These are phyloP conservation scores for Capsella bursapastoris DNA, from an alignment of 345 rosid genomes.

Conservation along the genomic window DNA sequence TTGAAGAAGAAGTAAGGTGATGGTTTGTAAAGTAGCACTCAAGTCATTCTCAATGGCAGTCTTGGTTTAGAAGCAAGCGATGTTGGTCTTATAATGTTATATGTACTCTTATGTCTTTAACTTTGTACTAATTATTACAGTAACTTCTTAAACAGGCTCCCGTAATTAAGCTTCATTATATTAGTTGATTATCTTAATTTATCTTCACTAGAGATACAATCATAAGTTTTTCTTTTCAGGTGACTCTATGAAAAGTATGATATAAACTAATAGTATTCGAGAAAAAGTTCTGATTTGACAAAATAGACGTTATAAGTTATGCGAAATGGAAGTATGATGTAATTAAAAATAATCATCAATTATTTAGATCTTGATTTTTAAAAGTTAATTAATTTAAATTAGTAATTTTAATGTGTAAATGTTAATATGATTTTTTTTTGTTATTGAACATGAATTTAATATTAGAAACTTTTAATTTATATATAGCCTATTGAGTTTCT, in stretches of 20 bases:
- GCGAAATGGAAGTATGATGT: background rate
- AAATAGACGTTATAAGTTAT: background rate
- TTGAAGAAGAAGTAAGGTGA: constrained; percentile 41
- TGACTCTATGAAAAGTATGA: constrained; percentile 8
- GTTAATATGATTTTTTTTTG: background rate
- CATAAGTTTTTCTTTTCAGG: constrained; percentile 31
- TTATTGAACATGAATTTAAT: background rate
- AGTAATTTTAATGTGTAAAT: background rate
- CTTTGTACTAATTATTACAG: constrained; percentile 30
- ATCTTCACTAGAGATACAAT: constrained; percentile 3
- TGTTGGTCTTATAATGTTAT: constrained; percentile 41
- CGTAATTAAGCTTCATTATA: constrained; percentile 9
- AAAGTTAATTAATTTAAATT: background rate
- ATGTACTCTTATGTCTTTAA: background rate
- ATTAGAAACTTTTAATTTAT: background rate
- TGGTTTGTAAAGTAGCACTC: constrained; percentile 40
- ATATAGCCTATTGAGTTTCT: background rate
- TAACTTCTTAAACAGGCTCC: constrained; percentile 34
- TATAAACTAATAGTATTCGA: background rate
- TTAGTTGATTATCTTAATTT: constrained; percentile 11
- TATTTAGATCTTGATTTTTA: background rate
- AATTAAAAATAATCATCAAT: background rate
- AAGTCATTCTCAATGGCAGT: constrained; percentile 40
- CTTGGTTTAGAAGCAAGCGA: constrained; percentile 47
- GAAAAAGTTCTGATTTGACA: background rate